A percentile compares a stretch with the other conserved stretches of the same genome.
These are phyloP conservation scores for Aristolochia californica DNA, from an alignment of 164 flowering plant genomes.

Conservation along the genomic window DNA sequence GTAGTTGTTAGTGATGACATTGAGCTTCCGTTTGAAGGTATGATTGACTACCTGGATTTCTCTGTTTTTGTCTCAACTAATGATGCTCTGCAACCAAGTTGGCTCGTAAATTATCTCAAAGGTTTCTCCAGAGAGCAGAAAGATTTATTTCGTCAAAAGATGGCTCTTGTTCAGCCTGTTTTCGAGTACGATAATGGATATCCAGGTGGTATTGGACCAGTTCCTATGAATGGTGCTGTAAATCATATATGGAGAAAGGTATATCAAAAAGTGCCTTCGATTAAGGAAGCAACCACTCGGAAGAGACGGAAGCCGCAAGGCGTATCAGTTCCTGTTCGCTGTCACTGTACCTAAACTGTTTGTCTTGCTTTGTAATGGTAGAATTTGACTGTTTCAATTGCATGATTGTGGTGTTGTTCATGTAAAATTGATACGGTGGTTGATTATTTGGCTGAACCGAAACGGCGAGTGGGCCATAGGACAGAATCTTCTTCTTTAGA, in stretches of 20 bases:
- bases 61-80: constrained; percentile 66
- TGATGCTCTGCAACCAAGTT: constrained; percentile 64
- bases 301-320: constrained; percentile 69
- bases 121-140: constrained; percentile 41
- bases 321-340: constrained; percentile 60
- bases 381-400: too few relatives aligned
- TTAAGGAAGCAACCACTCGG: constrained; percentile 65
- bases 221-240: constrained; percentile 71
- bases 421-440: too few relatives aligned
- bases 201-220: constrained; percentile 73
- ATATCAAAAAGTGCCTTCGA: constrained; percentile 67
- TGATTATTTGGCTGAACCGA: too few relatives aligned
- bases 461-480: too few relatives aligned
- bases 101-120: constrained; percentile 58
- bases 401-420: too few relatives aligned
- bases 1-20: constrained; percentile 83
- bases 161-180: constrained; percentile 58
- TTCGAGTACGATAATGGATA: constrained; percentile 70
- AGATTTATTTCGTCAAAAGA: constrained; percentile 40
- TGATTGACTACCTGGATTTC: constrained; percentile 65
- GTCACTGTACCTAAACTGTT: constrained; percentile 22
- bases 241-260: constrained; percentile 87
- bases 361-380: too few relatives aligned
- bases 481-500: too few relatives aligned
- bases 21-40: constrained; percentile 94